These are phyloP conservation scores for Aspergillus olivimuriae DNA, from an alignment of 495 filamentous ascomycete species.

Conservation along the genomic window DNA sequence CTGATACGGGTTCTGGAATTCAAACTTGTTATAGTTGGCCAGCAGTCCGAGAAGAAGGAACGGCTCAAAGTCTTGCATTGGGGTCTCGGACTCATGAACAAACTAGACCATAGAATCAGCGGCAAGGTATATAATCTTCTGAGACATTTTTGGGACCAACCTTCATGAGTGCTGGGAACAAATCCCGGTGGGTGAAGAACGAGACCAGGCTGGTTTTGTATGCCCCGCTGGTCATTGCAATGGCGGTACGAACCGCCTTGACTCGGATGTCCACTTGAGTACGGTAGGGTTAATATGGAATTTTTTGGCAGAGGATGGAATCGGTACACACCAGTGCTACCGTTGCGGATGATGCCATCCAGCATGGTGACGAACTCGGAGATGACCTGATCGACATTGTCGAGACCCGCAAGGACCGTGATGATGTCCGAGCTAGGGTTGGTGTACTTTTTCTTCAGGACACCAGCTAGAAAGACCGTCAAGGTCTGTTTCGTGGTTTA, in stretches of 20 bases:
- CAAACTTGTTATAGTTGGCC: conserved; percentile 98
- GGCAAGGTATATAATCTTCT: background rate
- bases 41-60: conserved; percentile 83
- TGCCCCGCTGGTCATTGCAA: conserved; percentile 82
- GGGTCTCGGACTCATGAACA: conserved; percentile 71
- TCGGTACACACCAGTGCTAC: conserved; percentile 55
- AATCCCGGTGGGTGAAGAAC: conserved; percentile 90
- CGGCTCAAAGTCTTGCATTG: conserved; percentile 58
- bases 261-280: conserved; percentile 68
- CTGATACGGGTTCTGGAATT: conserved; percentile 96
- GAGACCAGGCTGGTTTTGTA: conserved; percentile 91
- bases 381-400: conserved; percentile 79
- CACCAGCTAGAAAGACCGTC: conserved; percentile 73
- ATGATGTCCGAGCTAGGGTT: conserved; percentile 96
- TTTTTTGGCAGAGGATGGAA: background rate
- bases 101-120: conserved; percentile 45
- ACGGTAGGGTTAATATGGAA: conserved; percentile 6
- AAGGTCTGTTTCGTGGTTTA: conserved; percentile 64
- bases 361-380: conserved; percentile 80
- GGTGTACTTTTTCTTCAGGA: conserved; percentile 85
- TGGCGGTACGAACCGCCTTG: conserved; percentile 73
- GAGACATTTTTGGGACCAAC: conserved; percentile 35
- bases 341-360: conserved; percentile 75
- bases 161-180: conserved; percentile 94
- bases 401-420: conserved; percentile 76